Conservation (phyloP, 2,329 filamentous ascomycete genomes). For the Xylariales sp. region DNA sequence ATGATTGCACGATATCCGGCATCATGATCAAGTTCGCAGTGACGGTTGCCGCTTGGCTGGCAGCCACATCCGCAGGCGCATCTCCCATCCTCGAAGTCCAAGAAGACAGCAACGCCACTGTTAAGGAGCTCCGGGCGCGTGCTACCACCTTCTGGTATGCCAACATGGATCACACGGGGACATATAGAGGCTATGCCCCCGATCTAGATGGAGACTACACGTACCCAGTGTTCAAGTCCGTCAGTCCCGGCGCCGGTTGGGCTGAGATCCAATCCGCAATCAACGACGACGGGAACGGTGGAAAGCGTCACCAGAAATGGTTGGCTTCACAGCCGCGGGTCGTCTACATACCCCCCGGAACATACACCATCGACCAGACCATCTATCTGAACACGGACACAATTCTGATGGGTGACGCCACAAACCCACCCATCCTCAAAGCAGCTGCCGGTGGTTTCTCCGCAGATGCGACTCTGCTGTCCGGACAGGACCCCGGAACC, state of each 20-base stretch:
- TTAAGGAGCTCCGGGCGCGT: neutral
- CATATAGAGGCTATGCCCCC: conserved; percentile 33
- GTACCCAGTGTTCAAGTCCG: conserved; percentile 35
- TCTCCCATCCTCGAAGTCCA: neutral
- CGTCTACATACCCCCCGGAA: conserved; percentile 39
- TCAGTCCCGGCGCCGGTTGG: conserved; percentile 31
- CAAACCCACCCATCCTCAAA: conserved; percentile 38
- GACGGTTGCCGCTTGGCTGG: neutral
- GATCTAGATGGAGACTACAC: conserved; percentile 32
- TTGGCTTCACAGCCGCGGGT: conserved; percentile 38
- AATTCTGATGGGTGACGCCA: conserved; percentile 41
- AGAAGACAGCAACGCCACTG: neutral
- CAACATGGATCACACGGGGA: conserved; percentile 35
- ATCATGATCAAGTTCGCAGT: neutral
- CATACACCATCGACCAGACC: conserved; percentile 34
- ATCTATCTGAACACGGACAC: conserved; percentile 40
- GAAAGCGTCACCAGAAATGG: conserved; percentile 31
- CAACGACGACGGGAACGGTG: conserved; percentile 29
- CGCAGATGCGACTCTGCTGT: conserved; percentile 27
- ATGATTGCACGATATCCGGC: neutral
- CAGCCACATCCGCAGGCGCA: neutral
- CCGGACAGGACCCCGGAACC: conserved; percentile 32
- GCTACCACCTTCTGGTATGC: conserved; percentile 35
- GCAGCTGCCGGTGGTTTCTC: conserved; percentile 30
- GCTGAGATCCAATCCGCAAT: conserved; percentile 34